A percentile compares a stretch with the other conserved stretches of the same genome.
Evolutionary conservation across 805 yeast genomes (phyloP).

Genomic region (Ascoidea rubescens): DNA sequence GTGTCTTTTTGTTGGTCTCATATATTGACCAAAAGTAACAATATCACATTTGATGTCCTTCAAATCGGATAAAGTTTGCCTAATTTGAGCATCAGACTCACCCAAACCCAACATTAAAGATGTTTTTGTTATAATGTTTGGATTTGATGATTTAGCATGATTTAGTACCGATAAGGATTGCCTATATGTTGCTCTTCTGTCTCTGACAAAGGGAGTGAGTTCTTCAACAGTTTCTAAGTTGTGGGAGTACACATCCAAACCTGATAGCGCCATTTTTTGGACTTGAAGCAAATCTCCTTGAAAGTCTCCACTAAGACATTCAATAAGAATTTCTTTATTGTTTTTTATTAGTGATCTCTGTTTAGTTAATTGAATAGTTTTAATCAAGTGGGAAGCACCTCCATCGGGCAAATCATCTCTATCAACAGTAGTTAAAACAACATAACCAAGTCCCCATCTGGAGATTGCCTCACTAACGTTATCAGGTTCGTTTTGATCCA

Average conservation of each 20-base stretch:
- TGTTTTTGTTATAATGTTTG: conserved; percentile 76
- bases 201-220: conserved; percentile 88
- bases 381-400: conserved; percentile 82
- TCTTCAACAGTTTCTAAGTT: conserved; percentile 94
- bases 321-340: conserved; percentile 53
- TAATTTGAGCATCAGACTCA: conserved; percentile 82
- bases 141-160: conserved; percentile 68
- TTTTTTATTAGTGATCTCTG: conserved; percentile 55
- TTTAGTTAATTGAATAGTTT: conserved; percentile 76
- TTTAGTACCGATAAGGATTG: conserved; percentile 70
- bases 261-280: conserved; percentile 65
- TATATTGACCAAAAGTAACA: conserved; percentile 96
- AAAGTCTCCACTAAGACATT: conserved; percentile 90
- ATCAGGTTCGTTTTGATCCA: conserved; percentile 95
- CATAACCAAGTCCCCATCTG: conserved; percentile 97
- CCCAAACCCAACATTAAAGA: conserved; percentile 96
- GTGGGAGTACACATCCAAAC: conserved; percentile 94
- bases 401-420: conserved; percentile 91
- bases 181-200: conserved; percentile 89
- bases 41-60: conserved; percentile 76
- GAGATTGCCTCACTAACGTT: conserved; percentile 95
- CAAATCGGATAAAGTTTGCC: conserved; percentile 62
- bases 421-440: conserved; percentile 93
- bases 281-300: conserved; percentile 81
- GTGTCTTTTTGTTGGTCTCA: conserved; percentile 98